These are phyloP conservation scores for Boletus coccyginus DNA, from an alignment of 768 basidiomycete species.

Conservation along the genomic window DNA sequence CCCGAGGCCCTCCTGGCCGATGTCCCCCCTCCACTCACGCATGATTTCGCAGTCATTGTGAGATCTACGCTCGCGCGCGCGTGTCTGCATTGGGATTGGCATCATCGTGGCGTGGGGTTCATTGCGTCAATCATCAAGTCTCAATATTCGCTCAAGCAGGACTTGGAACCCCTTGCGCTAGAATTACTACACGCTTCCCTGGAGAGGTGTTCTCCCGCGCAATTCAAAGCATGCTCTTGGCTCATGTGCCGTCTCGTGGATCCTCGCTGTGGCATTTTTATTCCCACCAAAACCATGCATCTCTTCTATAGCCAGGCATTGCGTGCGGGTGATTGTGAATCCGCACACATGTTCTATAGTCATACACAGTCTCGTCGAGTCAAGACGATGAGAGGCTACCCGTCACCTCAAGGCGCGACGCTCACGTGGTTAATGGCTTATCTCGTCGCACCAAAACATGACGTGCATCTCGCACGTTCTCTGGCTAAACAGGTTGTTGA, in stretches of 20 bases:
- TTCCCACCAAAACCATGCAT: constrained; percentile 44
- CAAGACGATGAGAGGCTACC: constrained; percentile 38
- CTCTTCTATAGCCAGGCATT: constrained; percentile 46
- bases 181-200: constrained; percentile 45
- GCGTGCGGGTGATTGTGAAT: constrained; percentile 24
- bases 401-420: constrained; percentile 45
- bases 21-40: constrained; percentile 25
- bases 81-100: constrained; percentile 56
- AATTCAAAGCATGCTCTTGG: constrained; percentile 39
- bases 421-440: constrained; percentile 54
- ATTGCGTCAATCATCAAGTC: constrained; percentile 31
- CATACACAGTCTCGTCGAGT: constrained; percentile 39
- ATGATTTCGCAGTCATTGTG: constrained; percentile 47
- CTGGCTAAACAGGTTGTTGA: constrained; percentile 51
- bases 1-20: constrained; percentile 43
- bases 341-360: constrained; percentile 46
- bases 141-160: constrained; percentile 19
- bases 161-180: constrained; percentile 36
- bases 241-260: constrained; percentile 42
- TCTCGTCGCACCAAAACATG: constrained; percentile 37
- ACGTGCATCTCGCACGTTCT: constrained; percentile 45
- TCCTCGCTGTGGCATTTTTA: constrained; percentile 24
- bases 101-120: constrained; percentile 39
- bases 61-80: constrained; percentile 48
- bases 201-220: constrained; percentile 32